Base-by-base conservation (phyloP, 1,284 basidiomycete genomes). In the Psilocybe mexicana region DNA sequence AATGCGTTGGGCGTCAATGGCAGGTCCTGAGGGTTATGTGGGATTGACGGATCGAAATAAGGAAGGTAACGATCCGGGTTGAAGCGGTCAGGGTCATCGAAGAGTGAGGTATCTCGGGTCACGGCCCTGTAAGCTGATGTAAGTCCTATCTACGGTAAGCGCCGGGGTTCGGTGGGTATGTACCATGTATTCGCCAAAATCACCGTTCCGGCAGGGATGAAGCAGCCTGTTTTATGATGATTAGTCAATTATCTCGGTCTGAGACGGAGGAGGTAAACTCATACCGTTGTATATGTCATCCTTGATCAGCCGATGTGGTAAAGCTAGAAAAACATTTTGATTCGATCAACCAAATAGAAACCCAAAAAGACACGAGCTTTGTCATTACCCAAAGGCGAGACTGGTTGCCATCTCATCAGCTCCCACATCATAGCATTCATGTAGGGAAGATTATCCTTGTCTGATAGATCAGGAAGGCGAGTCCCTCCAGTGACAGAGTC, bases 281-380 rank as follows among this genome's bases (percentile, higher is more conserved):
- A 10, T 47, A 60, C 63, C 65, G 25, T 66, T 62, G 38, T 66
- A 66, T 6, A 63, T 51, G 47, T 66, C 65, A 43, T 66, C 65
- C 33, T 61, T 53, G 11, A 47, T 61, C 33, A 64, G 53, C 4
- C 61, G 56, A 45, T 67, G 64, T 24, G 62, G 62, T 43, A 64
- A 38, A 43, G 64, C 65, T 67, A 44, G 36, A 43, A 24, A n/a
- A 35, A 30, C n/a, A 43, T 18, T 25, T 12, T 42, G 2, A 28
- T 11, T 8, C n/a, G 43, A 3, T 6, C 38, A 2, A 54, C 2
- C 2, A 46, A n/a, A n/a, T 18, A 10, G 12, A 38, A 42, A 18
- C 10, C 2, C 5, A 46, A 3, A 23, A 23, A 1, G 7, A 35
- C 11, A 23, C 14, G 10, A n/a, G 11, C 2, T 30, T n/a, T 4